Evolutionary conservation across 441 rosid species (phyloP).

Genomic region (Brassica hybrid): DNA sequence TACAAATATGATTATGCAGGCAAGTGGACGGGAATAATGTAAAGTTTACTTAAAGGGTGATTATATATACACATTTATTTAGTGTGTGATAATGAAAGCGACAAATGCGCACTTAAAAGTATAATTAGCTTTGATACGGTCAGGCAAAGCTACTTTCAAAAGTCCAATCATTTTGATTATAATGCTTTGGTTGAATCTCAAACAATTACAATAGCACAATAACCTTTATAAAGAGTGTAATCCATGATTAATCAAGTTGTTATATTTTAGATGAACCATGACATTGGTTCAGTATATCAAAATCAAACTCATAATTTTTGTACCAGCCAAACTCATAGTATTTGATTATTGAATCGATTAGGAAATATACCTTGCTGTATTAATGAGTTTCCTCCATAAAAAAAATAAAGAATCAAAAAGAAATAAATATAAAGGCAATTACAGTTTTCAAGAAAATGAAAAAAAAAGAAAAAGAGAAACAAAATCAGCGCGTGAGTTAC

Average conservation of each 20-base stretch:
- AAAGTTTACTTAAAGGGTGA: neutral
- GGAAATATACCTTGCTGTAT: neutral
- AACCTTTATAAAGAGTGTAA: too few relatives aligned
- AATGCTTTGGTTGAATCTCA: neutral
- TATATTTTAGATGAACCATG: neutral
- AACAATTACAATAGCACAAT: neutral
- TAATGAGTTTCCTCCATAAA: neutral
- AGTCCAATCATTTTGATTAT: neutral
- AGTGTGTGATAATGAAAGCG: neutral
- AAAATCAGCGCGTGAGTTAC: constrained; percentile 7
- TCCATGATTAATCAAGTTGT: neutral
- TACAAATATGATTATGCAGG: too few relatives aligned
- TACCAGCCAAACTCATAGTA: too few relatives aligned
- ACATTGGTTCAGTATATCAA: neutral
- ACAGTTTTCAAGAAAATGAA: too few relatives aligned
- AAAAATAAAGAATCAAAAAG: neutral
- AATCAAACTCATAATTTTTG: too few relatives aligned
- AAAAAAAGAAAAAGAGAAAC: neutral
- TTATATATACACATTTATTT: neutral
- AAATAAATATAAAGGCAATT: too few relatives aligned
- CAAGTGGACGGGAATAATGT: too few relatives aligned
- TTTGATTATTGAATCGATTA: neutral
- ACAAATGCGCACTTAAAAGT: neutral
- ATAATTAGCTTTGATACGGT: constrained; percentile 10
- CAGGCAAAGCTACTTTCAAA: constrained; percentile 1